These are phyloP conservation scores for Fereydounia khargensis DNA, from an alignment of 1,284 basidiomycete genomes.

Conservation along the genomic window DNA sequence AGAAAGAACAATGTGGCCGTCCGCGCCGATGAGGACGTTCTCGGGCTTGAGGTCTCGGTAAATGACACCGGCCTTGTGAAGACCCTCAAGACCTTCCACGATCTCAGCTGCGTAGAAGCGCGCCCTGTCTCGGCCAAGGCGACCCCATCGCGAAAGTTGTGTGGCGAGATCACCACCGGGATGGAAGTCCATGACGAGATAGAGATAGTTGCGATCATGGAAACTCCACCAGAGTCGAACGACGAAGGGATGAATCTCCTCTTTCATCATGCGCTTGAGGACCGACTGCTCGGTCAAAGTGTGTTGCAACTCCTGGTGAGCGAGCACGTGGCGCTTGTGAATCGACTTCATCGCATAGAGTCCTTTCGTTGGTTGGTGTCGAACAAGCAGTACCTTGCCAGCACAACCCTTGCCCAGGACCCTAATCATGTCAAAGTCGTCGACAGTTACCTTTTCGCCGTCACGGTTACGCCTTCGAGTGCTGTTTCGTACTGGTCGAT, in stretches of 20 bases:
- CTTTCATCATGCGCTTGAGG: conserved; percentile 69
- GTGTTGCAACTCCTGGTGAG: conserved; percentile 55
- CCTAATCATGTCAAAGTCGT: conserved; percentile 64
- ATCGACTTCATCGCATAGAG: conserved; percentile 57
- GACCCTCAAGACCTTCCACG: conserved; percentile 92
- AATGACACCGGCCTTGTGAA: conserved; percentile 98
- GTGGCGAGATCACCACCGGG: conserved; percentile 95
- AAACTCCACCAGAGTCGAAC: conserved; percentile 57
- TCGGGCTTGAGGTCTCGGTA: conserved; percentile 99
- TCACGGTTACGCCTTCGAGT: not conserved
- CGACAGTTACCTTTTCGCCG: conserved; percentile 60
- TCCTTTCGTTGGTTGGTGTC: conserved; percentile 37
- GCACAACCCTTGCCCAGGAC: conserved; percentile 58
- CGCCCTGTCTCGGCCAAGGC: conserved; percentile 88
- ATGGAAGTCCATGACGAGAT: conserved; percentile 68
- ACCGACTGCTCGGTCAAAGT: conserved; percentile 56
- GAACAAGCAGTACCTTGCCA: conserved; percentile 54
- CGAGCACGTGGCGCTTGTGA: conserved; percentile 55
- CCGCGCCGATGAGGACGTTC: conserved; percentile 97
- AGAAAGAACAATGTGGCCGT: conserved; percentile 98
- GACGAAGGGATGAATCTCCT: conserved; percentile 54
- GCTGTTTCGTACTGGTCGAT: too few species aligned
- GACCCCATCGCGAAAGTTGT: conserved; percentile 77
- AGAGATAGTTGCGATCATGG: conserved; percentile 55
- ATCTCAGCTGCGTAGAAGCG: conserved; percentile 99